Evolutionary conservation across 2,329 filamentous ascomycete species (phyloP).

Genomic region (Alternaria alternata): DNA sequence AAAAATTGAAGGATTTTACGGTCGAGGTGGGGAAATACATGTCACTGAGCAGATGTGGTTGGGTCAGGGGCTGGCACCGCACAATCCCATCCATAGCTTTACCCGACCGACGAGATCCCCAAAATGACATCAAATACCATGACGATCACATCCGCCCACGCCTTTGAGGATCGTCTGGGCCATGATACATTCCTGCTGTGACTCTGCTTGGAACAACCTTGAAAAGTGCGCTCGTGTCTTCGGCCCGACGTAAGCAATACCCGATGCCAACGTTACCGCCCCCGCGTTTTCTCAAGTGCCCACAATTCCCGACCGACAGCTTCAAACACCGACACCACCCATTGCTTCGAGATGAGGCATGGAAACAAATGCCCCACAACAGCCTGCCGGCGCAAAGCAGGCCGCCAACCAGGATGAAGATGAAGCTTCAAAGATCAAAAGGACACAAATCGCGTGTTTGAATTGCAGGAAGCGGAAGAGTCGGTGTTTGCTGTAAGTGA

Average conservation of each 20-base stretch:
- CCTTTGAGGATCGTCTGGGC: background rate
- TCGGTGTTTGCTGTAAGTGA: conserved; percentile 50
- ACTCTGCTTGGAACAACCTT: background rate
- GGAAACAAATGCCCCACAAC: conserved; percentile 23
- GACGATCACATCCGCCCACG: background rate
- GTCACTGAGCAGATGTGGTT: conserved; percentile 3
- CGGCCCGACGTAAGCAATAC: conserved; percentile 16
- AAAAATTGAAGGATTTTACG: background rate
- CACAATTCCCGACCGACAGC: conserved; percentile 20
- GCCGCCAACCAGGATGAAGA: conserved; percentile 23
- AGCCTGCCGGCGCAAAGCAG: conserved; percentile 19
- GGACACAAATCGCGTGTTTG: conserved; percentile 40
- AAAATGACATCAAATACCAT: background rate
- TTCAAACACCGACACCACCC: conserved; percentile 24
- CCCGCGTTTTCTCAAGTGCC: conserved; percentile 12
- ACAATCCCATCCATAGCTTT: background rate
- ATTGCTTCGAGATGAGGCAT: conserved; percentile 20
- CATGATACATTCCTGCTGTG: background rate
- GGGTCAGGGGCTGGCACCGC: background rate
- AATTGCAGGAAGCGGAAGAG: conserved; percentile 52
- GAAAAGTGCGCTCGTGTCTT: background rate
- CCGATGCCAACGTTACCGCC: conserved; percentile 17
- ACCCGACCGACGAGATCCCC: background rate
- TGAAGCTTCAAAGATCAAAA: conserved; percentile 30
- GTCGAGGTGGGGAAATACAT: background rate